phyloP scores from a whole-genome alignment of 768 basidiomycete species.

The Pluteus cervinus region DNA sequence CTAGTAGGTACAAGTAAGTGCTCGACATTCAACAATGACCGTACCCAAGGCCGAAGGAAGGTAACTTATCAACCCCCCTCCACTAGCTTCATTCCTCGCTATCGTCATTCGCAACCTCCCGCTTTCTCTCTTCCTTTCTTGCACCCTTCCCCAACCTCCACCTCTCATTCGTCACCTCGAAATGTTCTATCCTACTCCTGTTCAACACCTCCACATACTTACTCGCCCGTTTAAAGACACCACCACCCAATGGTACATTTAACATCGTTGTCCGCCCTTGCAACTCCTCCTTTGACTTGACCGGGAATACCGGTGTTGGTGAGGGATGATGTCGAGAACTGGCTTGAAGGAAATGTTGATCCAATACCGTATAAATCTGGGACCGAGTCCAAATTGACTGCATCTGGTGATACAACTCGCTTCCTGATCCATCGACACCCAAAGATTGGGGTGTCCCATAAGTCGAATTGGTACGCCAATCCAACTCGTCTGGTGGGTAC shows the following conservation, averaged over 20 bases:
- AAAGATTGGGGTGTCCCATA: conserved; percentile 23
- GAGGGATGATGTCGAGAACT: conserved; percentile 44
- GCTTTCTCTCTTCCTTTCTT: conserved; percentile 31
- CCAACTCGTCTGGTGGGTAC: conserved; percentile 58
- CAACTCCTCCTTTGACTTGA: conserved; percentile 11
- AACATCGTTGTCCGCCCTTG: conserved; percentile 16
- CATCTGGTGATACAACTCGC: conserved; percentile 44
- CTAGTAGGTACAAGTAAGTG: too few relatives aligned
- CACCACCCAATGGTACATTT: conserved; percentile 70
- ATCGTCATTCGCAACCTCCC: conserved; percentile 14
- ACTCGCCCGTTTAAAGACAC: conserved; percentile 49
- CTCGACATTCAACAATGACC: too few relatives aligned
- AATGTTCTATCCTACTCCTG: conserved; percentile 62
- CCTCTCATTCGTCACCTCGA: conserved; percentile 70
- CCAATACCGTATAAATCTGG: conserved; percentile 56
- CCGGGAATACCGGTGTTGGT: conserved; percentile 31
- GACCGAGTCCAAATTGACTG: conserved; percentile 53
- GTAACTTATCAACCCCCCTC: too few relatives aligned
- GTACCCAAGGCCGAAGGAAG: too few relatives aligned
- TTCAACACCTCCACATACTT: conserved; percentile 66
- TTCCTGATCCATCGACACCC: conserved; percentile 16
- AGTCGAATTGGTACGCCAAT: conserved; percentile 61
- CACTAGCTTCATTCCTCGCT: too few relatives aligned
- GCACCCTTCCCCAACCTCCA: conserved; percentile 69
- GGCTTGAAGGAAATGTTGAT: conserved; percentile 59